phyloP scores from a whole-genome alignment of 148 eudicot species.

The Chenopodium berlandieri region DNA sequence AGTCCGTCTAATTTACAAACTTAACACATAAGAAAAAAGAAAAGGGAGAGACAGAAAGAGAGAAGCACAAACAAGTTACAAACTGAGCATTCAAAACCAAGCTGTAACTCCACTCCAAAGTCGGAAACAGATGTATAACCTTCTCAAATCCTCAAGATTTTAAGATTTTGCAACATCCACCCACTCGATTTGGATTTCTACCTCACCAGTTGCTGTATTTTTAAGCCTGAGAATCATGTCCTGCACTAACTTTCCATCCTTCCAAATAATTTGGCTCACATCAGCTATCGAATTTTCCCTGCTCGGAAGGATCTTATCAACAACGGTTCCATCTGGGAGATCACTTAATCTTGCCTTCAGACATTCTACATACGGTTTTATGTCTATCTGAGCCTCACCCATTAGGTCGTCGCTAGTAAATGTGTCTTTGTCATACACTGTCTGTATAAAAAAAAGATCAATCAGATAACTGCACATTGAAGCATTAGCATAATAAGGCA shows the following conservation, averaged over 20 bases:
- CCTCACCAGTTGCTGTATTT: conserved; percentile 53
- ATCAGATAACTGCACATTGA: neutral
- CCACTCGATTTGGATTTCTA: conserved; percentile 56
- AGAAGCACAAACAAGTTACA: neutral
- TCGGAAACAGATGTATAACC: neutral
- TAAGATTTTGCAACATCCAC: conserved; percentile 35
- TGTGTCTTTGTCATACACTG: conserved; percentile 51
- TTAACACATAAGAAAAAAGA: neutral
- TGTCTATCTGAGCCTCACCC: conserved; percentile 55
- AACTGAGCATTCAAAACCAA: neutral
- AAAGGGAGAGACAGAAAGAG: too few species aligned
- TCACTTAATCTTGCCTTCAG: conserved; percentile 41
- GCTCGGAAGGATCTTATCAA: conserved; percentile 47
- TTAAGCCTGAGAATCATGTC: conserved; percentile 55
- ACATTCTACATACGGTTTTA: conserved; percentile 43
- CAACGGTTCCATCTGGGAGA: conserved; percentile 43
- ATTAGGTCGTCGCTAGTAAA: conserved; percentile 49
- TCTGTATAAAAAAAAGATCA: conserved; percentile 23
- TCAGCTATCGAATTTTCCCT: conserved; percentile 50
- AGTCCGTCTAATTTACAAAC: neutral
- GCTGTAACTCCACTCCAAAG: neutral
- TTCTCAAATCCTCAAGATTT: conserved; percentile 12
- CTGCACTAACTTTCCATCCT: conserved; percentile 60
- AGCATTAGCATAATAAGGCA: neutral
- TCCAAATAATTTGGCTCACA: conserved; percentile 56